Evolutionary conservation across 1,284 basidiomycete genomes (phyloP).

Genomic region (Pseudozyma thailandica): DNA sequence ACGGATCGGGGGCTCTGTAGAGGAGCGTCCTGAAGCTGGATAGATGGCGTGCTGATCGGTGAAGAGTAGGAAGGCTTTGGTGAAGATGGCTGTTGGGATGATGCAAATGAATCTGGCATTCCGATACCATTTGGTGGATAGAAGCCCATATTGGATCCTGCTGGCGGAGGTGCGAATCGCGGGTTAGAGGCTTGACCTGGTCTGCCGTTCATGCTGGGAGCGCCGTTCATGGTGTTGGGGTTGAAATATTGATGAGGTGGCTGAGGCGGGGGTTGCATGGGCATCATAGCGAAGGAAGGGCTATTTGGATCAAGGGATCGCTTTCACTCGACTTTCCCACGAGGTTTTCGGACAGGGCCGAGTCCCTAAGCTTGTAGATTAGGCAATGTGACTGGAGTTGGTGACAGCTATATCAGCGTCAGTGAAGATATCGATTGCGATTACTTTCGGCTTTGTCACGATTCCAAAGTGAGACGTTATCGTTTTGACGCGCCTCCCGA

Average conservation of each 20-base stretch:
- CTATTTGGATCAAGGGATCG: not conserved
- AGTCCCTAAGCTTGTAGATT: no score
- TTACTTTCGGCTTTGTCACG: no score
- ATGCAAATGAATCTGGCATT: constrained; percentile 12
- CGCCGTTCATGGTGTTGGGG: constrained; percentile 19
- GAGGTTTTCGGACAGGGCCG: no score
- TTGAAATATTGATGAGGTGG: constrained; percentile 46
- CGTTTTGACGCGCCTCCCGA: no score
- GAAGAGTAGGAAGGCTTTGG: constrained; percentile 11
- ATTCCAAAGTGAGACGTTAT: no score
- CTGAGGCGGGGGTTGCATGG: constrained; percentile 44
- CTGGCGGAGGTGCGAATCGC: no score
- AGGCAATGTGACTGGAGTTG: no score
- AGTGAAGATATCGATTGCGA: no score
- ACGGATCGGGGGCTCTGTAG: constrained; percentile 15
- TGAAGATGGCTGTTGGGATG: constrained; percentile 19
- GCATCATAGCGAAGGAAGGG: constrained; percentile 38
- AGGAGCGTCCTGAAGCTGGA: constrained; percentile 34
- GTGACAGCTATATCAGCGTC: no score
- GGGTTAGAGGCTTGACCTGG: no score
- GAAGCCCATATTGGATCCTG: constrained; percentile 20
- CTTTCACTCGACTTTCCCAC: not conserved
- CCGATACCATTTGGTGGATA: constrained; percentile 26
- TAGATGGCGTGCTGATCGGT: constrained; percentile 23
- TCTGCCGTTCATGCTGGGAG: constrained; percentile 24